Evolutionary conservation across 441 rosid species (phyloP), one percentile per base, ranked within the genome.

Genomic region (Arabidopsis hybrid): DNA sequence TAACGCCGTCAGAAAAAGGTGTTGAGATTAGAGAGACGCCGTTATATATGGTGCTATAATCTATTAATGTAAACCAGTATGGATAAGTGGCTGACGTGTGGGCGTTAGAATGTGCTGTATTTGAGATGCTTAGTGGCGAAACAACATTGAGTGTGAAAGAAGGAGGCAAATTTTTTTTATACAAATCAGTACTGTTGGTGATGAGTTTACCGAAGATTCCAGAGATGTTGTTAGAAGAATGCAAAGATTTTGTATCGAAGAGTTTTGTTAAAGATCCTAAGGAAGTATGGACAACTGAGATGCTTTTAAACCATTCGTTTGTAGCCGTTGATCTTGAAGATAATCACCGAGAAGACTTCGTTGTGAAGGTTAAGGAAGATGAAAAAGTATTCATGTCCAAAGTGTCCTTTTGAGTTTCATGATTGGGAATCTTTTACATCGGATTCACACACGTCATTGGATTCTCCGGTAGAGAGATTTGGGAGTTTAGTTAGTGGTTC

Each of bases 81-180:
- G 89, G 86, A 71, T 61, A 96, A 4, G 82, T 85, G 8, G 82
- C 81, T 39, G 98, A 94, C 68, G 79, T 94, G 3, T 94, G 98
- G 98, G 97, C 96, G 2, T 81, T 94, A 4, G 98, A 95, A 21
- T 91, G 97, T 52, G 86, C 87, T 0, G 75, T 91, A 2, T 85
- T 85, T 5, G 97, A 94, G 89, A 94, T 94, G 97, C 66, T 82
- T 36, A 82, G 91, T 0, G 96, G 95, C 0, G 79, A 82, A 76
- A 84, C 95, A 40, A 88, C 93, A 0, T 90, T 95, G 97, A 75
- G 80, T 70, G 61, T 72, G 17, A 63, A 68, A 62, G 70, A 69
- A 8, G 85, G 78, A 0, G n/a, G 50, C 76, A 10, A 81, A 90
- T 70, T 14, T 83, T 94, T 36, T 74, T 94, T 86, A 65, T 94